A percentile compares a stretch with the other conserved stretches of the same genome.
Conservation (phyloP, 176 grass and related monocot species). For the Lolium perenne region DNA sequence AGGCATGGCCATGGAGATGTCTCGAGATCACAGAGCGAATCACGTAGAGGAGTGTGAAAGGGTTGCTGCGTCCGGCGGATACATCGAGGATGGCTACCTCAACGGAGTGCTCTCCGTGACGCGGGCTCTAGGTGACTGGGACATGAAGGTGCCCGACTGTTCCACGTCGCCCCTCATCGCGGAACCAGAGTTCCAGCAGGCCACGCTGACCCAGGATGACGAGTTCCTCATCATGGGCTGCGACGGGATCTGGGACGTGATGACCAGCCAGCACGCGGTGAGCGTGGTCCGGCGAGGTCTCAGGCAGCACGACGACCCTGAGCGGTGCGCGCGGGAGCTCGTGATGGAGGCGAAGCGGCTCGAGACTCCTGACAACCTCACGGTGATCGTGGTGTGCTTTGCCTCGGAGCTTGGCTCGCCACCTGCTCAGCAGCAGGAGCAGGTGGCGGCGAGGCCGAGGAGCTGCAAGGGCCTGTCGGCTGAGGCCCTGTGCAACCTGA, state of each 20-base stretch:
- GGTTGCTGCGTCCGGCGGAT: constrained; percentile 63
- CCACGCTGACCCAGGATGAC: constrained; percentile 52
- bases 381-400: constrained; percentile 70
- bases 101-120: constrained; percentile 87
- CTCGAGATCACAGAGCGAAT: constrained; percentile 71
- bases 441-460: constrained; percentile 12
- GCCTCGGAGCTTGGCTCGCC: constrained; percentile 40
- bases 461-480: constrained; percentile 69
- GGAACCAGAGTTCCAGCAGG: constrained; percentile 71
- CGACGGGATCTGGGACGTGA: constrained; percentile 82
- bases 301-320: constrained; percentile 64
- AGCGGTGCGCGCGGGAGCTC: constrained; percentile 69
- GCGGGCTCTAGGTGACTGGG: constrained; percentile 87
- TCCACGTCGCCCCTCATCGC: constrained; percentile 75
- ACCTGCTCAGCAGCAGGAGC: neutral
- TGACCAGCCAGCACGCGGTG: constrained; percentile 75
- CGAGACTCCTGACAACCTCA: constrained; percentile 69
- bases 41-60: constrained; percentile 61
- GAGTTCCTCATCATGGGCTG: constrained; percentile 90
- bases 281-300: constrained; percentile 60
- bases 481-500: constrained; percentile 68
- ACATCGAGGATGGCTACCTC: constrained; percentile 86
- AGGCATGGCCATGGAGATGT: constrained; percentile 86
- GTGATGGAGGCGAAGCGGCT: constrained; percentile 72
- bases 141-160: constrained; percentile 63